Evolutionary conservation across 768 basidiomycete genomes (phyloP).

Genomic region (Phallus indusiatus): DNA sequence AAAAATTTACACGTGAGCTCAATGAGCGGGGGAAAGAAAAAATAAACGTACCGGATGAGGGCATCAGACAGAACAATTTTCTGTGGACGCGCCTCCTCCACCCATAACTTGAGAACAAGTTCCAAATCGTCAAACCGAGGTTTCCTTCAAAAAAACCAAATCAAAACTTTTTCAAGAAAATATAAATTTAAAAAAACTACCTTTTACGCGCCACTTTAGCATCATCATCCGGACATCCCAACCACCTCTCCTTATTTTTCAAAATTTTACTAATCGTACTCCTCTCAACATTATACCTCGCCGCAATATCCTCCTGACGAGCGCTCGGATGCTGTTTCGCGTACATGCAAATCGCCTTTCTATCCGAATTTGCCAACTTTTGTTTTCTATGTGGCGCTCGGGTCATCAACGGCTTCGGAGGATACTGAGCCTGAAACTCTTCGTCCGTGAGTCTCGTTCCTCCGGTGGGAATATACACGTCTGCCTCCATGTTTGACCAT

Average conservation of each 20-base stretch:
- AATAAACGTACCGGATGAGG: conserved; percentile 32
- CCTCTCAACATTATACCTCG: conserved; percentile 68
- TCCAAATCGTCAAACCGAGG: conserved; percentile 10
- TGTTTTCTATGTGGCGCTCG: conserved; percentile 33
- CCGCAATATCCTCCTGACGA: conserved; percentile 80
- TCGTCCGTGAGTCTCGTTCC: not conserved
- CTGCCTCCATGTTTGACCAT: not conserved
- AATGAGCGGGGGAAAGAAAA: not conserved
- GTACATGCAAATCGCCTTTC: conserved; percentile 65
- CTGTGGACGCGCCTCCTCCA: conserved; percentile 27
- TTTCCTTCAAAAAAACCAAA: not conserved
- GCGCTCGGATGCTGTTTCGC: conserved; percentile 53
- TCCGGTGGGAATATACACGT: not conserved
- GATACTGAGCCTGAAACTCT: conserved; percentile 5
- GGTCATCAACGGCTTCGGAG: conserved; percentile 1
- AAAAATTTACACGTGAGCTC: not conserved
- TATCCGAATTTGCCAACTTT: conserved; percentile 65
- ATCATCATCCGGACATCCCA: conserved; percentile 54
- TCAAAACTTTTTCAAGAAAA: not conserved
- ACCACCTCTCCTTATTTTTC: conserved; percentile 77
- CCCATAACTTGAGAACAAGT: conserved; percentile 40
- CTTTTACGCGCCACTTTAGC: conserved; percentile 60
- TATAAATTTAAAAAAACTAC: conserved; percentile 25
- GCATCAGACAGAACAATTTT: conserved; percentile 49
- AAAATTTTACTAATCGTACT: conserved; percentile 93